Evolutionary conservation across 306 rosid species (phyloP).

Genomic region (Castanopsis chinensis): DNA sequence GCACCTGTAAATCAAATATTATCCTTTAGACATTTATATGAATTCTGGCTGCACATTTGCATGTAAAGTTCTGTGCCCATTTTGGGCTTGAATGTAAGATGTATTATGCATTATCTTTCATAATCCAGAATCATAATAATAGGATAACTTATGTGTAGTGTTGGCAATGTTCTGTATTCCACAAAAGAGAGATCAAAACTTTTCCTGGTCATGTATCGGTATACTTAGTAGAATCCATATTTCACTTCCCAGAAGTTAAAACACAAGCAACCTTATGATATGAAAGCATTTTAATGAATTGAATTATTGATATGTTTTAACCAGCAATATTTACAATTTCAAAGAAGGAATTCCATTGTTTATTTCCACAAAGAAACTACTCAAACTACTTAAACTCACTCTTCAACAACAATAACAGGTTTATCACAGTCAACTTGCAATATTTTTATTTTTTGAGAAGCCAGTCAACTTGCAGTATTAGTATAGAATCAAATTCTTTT

Average conservation of each 20-base stretch:
- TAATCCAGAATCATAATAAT: neutral
- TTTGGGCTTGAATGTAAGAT: neutral
- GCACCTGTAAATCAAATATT: neutral
- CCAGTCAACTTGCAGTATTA: no score
- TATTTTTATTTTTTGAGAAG: no score
- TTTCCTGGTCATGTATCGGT: neutral
- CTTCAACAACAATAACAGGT: neutral
- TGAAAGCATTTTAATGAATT: neutral
- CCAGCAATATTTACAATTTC: neutral
- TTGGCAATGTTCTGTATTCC: neutral
- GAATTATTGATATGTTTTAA: neutral
- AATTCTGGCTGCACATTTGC: neutral
- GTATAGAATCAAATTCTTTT: neutral
- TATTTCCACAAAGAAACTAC: neutral
- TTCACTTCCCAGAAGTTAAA: neutral
- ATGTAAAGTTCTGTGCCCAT: neutral
- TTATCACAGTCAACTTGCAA: constrained; percentile 1
- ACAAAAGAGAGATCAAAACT: neutral
- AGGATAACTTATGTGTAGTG: neutral
- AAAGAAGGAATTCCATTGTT: neutral
- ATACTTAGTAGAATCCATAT: neutral
- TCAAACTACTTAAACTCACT: neutral
- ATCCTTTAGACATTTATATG: neutral
- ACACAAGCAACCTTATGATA: neutral
- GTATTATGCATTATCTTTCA: neutral